Percentiles rank a stretch among this genome's conserved stretches.
phyloP scores from a whole-genome alignment of 75 land plant species.

The Sequoiadendron giganteum region DNA sequence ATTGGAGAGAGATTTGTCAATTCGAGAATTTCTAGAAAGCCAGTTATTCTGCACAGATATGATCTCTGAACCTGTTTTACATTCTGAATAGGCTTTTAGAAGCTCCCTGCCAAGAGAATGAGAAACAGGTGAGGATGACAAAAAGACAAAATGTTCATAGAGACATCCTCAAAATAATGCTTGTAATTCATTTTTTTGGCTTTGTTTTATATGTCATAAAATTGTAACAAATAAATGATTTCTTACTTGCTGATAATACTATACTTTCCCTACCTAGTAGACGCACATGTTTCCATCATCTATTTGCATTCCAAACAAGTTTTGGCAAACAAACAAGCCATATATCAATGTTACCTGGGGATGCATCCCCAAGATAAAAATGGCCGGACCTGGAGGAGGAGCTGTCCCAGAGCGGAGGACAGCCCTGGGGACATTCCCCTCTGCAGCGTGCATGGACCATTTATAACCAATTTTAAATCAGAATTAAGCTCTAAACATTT shows the following conservation, averaged over 20 bases:
- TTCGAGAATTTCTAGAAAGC: constrained; percentile 46
- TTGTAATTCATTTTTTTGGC: background rate
- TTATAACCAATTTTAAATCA: too few relatives aligned
- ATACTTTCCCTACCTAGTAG: background rate
- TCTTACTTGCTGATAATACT: background rate
- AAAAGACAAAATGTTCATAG: background rate
- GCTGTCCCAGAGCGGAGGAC: too few relatives aligned
- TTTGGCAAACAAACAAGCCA: background rate
- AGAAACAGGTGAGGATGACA: background rate
- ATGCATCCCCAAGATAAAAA: too few relatives aligned
- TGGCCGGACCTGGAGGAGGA: too few relatives aligned
- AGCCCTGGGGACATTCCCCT: too few relatives aligned
- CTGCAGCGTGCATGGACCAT: too few relatives aligned
- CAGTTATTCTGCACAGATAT: constrained; percentile 81
- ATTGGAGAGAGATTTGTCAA: constrained; percentile 9
- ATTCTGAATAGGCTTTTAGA: constrained; percentile 77
- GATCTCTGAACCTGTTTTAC: constrained; percentile 71
- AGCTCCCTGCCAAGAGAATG: constrained; percentile 51
- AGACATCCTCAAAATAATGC: background rate
- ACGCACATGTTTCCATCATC: background rate
- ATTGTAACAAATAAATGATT: background rate
- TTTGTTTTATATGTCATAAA: background rate
- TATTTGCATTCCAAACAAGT: background rate
- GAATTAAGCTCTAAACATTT: too few relatives aligned
- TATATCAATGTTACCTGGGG: too few relatives aligned